Evolutionary conservation across 1,284 basidiomycete species (phyloP).

Genomic region (Tilletia indica): DNA sequence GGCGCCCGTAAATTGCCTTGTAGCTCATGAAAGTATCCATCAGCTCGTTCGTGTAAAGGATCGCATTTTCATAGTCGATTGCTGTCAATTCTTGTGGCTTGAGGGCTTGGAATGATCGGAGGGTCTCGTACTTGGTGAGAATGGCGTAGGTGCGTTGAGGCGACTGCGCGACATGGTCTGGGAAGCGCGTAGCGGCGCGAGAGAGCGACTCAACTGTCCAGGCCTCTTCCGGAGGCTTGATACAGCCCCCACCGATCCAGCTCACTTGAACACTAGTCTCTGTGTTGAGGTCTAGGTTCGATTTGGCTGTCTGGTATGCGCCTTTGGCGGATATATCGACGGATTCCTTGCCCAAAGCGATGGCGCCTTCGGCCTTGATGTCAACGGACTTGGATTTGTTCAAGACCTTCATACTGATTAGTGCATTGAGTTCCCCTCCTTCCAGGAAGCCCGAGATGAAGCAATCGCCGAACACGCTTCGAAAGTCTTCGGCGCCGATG

Average conservation of each 20-base stretch:
- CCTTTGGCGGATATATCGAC: slow-evolving; percentile 9
- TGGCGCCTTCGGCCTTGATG: slow-evolving; percentile 18
- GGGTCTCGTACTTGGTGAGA: slow-evolving; percentile 18
- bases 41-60: slow-evolving; percentile 15
- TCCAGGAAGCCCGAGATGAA: slow-evolving; percentile 20
- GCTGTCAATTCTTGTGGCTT: slow-evolving; percentile 1
- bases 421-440: slow-evolving; percentile 17
- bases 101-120: slow-evolving; percentile 15
- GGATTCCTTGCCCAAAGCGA: background rate
- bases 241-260: slow-evolving; percentile 16
- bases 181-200: slow-evolving; percentile 16
- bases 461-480: slow-evolving; percentile 3
- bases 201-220: slow-evolving; percentile 18
- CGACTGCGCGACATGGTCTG: slow-evolving; percentile 13
- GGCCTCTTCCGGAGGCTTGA: slow-evolving; percentile 20
- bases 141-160: slow-evolving; percentile 18
- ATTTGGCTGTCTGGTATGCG: slow-evolving; percentile 13
- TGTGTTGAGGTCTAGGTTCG: slow-evolving; percentile 19
- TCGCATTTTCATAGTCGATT: slow-evolving; percentile 15
- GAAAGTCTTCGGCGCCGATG: background rate
- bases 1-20: slow-evolving; percentile 13
- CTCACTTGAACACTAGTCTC: slow-evolving; percentile 18
- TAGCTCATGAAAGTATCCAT: slow-evolving; percentile 18
- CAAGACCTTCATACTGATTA: slow-evolving; percentile 18
- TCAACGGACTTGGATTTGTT: slow-evolving; percentile 12